phyloP scores from a whole-genome alignment of 73 alveolate species.

The Stentor coeruleus region DNA sequence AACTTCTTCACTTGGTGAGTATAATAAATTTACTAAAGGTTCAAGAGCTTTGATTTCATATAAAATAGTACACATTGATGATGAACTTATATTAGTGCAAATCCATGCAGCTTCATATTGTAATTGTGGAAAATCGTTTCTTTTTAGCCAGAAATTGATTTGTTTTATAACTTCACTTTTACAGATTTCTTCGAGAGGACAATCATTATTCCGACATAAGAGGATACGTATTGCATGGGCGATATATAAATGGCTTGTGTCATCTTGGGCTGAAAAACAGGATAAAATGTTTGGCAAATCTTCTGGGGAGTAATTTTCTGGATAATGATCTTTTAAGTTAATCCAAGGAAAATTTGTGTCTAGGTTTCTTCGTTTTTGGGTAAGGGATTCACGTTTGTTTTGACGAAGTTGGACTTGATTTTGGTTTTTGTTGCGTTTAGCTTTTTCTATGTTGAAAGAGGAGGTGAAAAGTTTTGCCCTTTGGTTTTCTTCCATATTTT shows the following conservation, averaged over 20 bases:
- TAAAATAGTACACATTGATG: not conserved
- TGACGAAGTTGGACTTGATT: not conserved
- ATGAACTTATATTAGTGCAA: not conserved
- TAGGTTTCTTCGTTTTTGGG: not conserved
- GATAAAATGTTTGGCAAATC: not conserved
- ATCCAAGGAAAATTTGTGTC: not conserved
- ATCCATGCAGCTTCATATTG: slow-evolving; percentile 3
- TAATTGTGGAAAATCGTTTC: not conserved
- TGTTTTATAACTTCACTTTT: not conserved
- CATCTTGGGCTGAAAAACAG: not conserved
- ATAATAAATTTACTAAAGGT: not conserved
- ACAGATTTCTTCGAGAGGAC: not conserved
- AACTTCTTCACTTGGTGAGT: not conserved
- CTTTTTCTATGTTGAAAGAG: not conserved
- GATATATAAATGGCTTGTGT: not conserved
- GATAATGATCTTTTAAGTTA: not conserved
- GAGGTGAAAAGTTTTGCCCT: not conserved
- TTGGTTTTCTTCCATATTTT: not conserved
- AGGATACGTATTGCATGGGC: not conserved
- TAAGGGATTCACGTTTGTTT: not conserved
- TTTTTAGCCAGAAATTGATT: not conserved
- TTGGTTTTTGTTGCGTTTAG: not conserved
- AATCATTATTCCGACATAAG: not conserved
- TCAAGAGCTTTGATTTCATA: not conserved
- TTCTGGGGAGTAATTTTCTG: not conserved